Evolutionary conservation across 257 asterid genomes (phyloP).

Genomic region (Jacaranda mimosifolia): DNA sequence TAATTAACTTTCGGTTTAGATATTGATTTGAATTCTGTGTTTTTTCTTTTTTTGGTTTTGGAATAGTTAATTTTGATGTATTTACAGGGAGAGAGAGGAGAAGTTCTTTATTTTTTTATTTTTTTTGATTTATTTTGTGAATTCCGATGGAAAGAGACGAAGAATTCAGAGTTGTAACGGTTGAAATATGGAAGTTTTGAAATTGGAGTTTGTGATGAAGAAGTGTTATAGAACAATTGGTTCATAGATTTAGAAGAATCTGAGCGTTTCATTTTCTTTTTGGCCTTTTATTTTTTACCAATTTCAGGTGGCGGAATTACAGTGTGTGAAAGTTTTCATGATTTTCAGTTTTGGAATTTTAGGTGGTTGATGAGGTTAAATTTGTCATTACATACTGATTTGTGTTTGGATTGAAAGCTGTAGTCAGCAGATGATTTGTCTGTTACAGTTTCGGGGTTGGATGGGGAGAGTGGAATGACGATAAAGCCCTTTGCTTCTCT

Average conservation of each 20-base stretch:
- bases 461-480: slow-evolving; percentile 47
- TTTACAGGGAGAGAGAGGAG: background rate
- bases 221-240: background rate
- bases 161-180: slow-evolving; percentile 2
- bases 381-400: slow-evolving; percentile 40
- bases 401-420: slow-evolving; percentile 35
- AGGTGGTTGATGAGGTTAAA: slow-evolving; percentile 45
- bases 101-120: background rate
- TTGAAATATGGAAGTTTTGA: slow-evolving; percentile 26
- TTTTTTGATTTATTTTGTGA: background rate
- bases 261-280: slow-evolving; percentile 19
- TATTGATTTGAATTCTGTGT: background rate
- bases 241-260: slow-evolving; percentile 27
- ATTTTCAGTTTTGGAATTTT: slow-evolving; percentile 37
- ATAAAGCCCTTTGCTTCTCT: slow-evolving; percentile 42
- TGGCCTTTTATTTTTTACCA: background rate
- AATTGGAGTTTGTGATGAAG: slow-evolving; percentile 22
- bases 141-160: slow-evolving; percentile 20
- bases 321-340: slow-evolving; percentile 6
- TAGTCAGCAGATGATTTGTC: slow-evolving; percentile 23
- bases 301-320: slow-evolving; percentile 32
- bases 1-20: background rate
- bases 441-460: slow-evolving; percentile 29
- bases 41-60: background rate
- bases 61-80: slow-evolving; percentile 13